These are phyloP conservation scores for Nannochloris sp. DNA, from an alignment of 139 green algal genomes.

Conservation along the genomic window DNA sequence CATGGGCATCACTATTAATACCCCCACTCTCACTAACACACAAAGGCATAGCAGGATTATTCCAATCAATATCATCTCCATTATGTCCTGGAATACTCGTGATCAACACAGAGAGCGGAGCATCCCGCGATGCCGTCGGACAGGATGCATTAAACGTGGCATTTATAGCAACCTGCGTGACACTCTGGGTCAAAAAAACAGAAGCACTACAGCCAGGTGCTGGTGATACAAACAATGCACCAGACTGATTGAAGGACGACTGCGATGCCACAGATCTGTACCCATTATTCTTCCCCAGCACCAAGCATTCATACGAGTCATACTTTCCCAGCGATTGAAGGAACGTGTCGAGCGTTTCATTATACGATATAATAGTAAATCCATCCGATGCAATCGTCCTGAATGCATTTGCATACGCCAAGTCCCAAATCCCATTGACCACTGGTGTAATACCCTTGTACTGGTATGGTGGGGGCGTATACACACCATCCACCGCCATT, in stretches of 20 bases:
- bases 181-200: neutral
- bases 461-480: neutral
- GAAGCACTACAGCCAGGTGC: neutral
- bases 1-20: too few relatives aligned
- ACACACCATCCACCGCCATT: neutral
- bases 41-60: too few relatives aligned
- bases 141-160: neutral
- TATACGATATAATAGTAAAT: neutral
- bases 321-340: neutral
- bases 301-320: neutral
- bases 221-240: neutral
- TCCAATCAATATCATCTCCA: neutral
- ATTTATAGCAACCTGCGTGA: neutral
- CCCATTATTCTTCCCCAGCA: neutral
- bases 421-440: neutral
- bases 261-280: neutral
- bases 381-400: neutral
- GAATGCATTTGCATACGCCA: neutral
- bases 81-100: neutral
- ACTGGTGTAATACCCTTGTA: neutral
- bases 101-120: neutral
- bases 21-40: too few relatives aligned
- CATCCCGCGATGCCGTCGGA: neutral
- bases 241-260: slow-evolving; percentile 3
- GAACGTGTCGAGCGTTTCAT: neutral